Percentiles rank a stretch among this genome's conserved stretches.
Conservation (phyloP, 176 grass and related monocot species). For the Chrysopogon serrulatus region DNA sequence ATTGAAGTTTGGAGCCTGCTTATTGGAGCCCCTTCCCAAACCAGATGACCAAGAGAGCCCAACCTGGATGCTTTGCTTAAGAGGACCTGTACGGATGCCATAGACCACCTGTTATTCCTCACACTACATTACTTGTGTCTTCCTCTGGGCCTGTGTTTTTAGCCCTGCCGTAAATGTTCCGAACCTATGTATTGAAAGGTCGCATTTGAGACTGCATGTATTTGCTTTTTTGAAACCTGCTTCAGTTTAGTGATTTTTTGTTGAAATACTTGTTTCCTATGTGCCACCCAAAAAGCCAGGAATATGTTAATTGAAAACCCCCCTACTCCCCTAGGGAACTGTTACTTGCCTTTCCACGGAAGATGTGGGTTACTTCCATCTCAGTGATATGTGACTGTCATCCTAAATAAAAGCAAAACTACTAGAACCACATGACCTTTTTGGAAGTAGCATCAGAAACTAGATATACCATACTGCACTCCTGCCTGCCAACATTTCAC, state of each 20-base stretch:
- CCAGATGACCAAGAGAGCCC: constrained; percentile 65
- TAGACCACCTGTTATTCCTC: constrained; percentile 44
- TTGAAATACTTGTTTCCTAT: constrained; percentile 32
- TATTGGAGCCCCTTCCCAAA: constrained; percentile 68
- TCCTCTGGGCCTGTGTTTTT: constrained; percentile 49
- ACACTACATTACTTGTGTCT: constrained; percentile 45
- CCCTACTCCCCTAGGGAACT: not conserved
- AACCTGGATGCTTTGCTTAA: constrained; percentile 63
- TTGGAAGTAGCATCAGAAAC: constrained; percentile 3
- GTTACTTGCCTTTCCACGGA: not conserved
- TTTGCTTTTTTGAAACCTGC: constrained; percentile 27
- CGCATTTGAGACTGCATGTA: constrained; percentile 36
- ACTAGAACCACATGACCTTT: not conserved
- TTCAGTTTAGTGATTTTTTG: constrained; percentile 41
- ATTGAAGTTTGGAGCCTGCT: constrained; percentile 68
- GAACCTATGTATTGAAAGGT: constrained; percentile 49
- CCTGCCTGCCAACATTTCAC: not conserved
- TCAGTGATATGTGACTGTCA: not conserved
- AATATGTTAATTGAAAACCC: not conserved
- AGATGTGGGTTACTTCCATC: not conserved
- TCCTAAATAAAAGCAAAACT: not conserved
- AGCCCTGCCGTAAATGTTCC: constrained; percentile 39
- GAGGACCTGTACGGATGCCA: constrained; percentile 39
- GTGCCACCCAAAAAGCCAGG: constrained; percentile 16
- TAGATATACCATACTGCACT: not conserved